These are phyloP conservation scores for Diaporthe amygdali DNA, from an alignment of 2,329 filamentous ascomycete genomes.

Conservation along the genomic window DNA sequence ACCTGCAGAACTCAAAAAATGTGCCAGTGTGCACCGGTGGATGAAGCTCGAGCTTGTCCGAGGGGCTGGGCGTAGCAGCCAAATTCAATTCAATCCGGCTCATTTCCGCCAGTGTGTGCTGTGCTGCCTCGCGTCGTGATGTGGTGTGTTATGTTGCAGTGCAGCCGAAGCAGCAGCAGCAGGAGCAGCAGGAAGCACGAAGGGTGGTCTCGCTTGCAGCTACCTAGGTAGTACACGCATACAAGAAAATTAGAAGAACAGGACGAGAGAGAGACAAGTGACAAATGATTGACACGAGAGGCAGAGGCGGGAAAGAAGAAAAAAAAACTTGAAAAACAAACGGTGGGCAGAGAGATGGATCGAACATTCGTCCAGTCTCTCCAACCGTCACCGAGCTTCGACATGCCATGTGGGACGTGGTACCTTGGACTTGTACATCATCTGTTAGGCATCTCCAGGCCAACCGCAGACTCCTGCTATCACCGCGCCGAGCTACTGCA, in stretches of 20 bases:
- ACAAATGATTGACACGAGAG: too few species aligned
- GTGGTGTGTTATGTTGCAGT: not conserved
- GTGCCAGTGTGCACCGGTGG: not conserved
- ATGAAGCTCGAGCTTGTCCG: slow-evolving; percentile 1
- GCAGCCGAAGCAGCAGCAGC: not conserved
- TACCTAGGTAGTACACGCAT: too few species aligned
- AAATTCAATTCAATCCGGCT: slow-evolving; percentile 14
- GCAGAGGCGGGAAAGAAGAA: not conserved
- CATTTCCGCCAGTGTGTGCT: slow-evolving; percentile 4
- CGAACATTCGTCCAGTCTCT: not conserved
- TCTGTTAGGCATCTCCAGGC: not conserved
- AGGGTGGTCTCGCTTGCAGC: slow-evolving; percentile 5
- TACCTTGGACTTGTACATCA: not conserved
- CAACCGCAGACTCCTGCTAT: not conserved
- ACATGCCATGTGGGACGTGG: not conserved
- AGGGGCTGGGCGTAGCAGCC: slow-evolving; percentile 4
- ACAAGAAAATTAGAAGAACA: not conserved
- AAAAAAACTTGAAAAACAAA: not conserved
- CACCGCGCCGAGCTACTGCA: not conserved
- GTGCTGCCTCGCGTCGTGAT: not conserved
- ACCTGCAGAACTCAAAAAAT: slow-evolving; percentile 12
- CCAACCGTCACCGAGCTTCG: slow-evolving; percentile 6
- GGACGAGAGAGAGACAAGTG: too few species aligned
- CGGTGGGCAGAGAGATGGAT: not conserved
- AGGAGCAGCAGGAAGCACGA: not conserved